Percentiles rank a stretch among this genome's conserved stretches.
Evolutionary conservation across 1,284 basidiomycete genomes (phyloP).

Genomic region (Ganoderma lingzhi): DNA sequence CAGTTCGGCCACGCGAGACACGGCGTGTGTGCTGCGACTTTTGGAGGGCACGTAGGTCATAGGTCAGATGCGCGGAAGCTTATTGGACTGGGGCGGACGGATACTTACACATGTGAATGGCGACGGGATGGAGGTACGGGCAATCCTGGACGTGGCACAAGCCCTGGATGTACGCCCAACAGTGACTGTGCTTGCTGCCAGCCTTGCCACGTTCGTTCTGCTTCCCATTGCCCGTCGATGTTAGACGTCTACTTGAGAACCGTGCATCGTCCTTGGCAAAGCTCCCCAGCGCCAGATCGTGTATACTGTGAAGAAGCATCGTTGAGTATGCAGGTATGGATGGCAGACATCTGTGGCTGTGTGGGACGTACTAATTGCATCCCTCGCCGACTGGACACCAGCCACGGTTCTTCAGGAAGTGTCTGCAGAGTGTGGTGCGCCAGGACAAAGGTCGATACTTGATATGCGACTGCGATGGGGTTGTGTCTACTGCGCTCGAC

Average conservation of each 20-base stretch:
- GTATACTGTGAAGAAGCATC: constrained; percentile 44
- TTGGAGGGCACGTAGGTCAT: constrained; percentile 9
- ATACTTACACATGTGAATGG: constrained; percentile 44
- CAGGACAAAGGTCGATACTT: constrained; percentile 42
- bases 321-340: constrained; percentile 3
- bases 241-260: constrained; percentile 20
- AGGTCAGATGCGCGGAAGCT: constrained; percentile 13
- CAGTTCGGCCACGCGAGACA: constrained; percentile 48
- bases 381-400: constrained; percentile 52
- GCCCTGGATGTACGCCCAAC: constrained; percentile 52
- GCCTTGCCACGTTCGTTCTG: constrained; percentile 31
- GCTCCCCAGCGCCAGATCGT: constrained; percentile 44
- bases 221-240: constrained; percentile 6
- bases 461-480: constrained; percentile 16
- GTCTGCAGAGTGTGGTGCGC: constrained; percentile 51
- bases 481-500: constrained; percentile 4
- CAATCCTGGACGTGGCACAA: constrained; percentile 43
- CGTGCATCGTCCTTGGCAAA: constrained; percentile 37
- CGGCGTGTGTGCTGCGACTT: constrained; percentile 45
- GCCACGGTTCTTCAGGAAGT: constrained; percentile 52
- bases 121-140: constrained; percentile 46
- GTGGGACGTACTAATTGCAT: constrained; percentile 53
- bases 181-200: constrained; percentile 45
- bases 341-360: constrained; percentile 8
- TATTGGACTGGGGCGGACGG: constrained; percentile 3